Base-by-base conservation (phyloP, 1,139 yeast species). In the Hemisphaericaspora subhashii region DNA sequence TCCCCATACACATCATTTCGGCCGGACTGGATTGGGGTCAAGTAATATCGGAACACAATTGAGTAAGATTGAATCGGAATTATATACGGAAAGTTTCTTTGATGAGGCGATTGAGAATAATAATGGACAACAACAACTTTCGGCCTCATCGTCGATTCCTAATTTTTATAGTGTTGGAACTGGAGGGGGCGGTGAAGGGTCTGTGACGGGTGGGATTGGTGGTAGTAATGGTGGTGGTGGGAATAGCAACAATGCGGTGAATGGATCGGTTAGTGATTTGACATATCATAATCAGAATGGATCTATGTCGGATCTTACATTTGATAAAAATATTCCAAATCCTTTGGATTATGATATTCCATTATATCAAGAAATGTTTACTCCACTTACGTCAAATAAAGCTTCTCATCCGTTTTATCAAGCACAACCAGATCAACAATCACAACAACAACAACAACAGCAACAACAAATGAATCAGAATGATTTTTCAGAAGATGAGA, bases 11-110 rank as follows among this genome's bases (percentile, higher is more conserved):
- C 48, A 44, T 35, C 51, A 46, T 41, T 47, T 47, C 31, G 50
- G 47, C 3, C 36, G 43, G 31, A 44, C 46, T 9, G 51, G 50
- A 9, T 38, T 46, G n/a, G 51, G 51, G 1, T 33, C 51, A 10
- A 30, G 25, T 11, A 42, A 42, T 26, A 43, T 46, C 35, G 50
- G 50, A 5, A 42, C 48, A 1, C 50, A 45, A 21, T 43, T 46
- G 43, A 44, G 44, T 35, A 46, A 47, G 35, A 41, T 45, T 32
- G 51, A 45, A 35, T 40, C 48, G 16, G 46, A 46, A 36, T 35
- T 48, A 42, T 47, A 46, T 27, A 43, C 48, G 2, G 50, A 46
- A 15, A 38, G 35, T 21, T 41, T 45, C 31, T 37, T 39, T 25
- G 48, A 44, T 31, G 50, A 44, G 24, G 28, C 35, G 14, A 21